Percentiles rank a stretch among this genome's conserved stretches.
phyloP scores from a whole-genome alignment of 805 yeast species.

The Lipomyces japonicus region DNA sequence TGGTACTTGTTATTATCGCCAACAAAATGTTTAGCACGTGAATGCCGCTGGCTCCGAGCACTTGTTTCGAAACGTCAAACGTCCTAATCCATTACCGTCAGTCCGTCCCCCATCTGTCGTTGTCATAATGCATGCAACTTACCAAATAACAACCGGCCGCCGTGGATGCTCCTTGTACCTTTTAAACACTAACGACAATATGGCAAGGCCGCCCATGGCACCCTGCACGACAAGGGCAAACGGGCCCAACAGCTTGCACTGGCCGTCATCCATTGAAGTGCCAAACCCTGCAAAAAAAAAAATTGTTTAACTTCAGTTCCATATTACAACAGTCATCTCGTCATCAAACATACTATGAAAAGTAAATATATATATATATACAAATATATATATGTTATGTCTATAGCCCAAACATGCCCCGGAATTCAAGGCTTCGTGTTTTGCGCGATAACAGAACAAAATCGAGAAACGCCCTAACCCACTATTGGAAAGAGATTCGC shows the following conservation, averaged over 20 bases:
- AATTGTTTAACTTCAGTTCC: too few relatives aligned
- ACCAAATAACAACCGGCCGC: slow-evolving; percentile 86
- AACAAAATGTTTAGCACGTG: slow-evolving; percentile 73
- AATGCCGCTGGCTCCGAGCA: slow-evolving; percentile 79
- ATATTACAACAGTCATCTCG: too few relatives aligned
- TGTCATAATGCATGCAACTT: slow-evolving; percentile 1
- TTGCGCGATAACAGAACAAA: too few relatives aligned
- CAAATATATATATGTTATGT: too few relatives aligned
- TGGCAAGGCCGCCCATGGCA: slow-evolving; percentile 68
- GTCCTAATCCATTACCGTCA: slow-evolving; percentile 28
- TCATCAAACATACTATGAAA: too few relatives aligned
- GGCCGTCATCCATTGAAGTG: slow-evolving; percentile 9
- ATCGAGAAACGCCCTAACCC: too few relatives aligned
- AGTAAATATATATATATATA: too few relatives aligned
- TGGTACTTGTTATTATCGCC: slow-evolving; percentile 50
- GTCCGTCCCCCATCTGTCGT: background rate
- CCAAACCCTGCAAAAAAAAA: too few relatives aligned
- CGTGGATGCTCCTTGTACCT: slow-evolving; percentile 77
- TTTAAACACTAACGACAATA: slow-evolving; percentile 69
- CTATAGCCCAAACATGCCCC: too few relatives aligned
- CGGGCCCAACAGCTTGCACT: slow-evolving; percentile 75
- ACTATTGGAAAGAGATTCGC: too few relatives aligned
- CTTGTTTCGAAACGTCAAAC: slow-evolving; percentile 85
- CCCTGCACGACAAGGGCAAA: slow-evolving; percentile 77
- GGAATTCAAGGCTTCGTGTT: too few relatives aligned